Conservation (phyloP, 768 basidiomycete genomes). For the Lactifluus rugatus region DNA sequence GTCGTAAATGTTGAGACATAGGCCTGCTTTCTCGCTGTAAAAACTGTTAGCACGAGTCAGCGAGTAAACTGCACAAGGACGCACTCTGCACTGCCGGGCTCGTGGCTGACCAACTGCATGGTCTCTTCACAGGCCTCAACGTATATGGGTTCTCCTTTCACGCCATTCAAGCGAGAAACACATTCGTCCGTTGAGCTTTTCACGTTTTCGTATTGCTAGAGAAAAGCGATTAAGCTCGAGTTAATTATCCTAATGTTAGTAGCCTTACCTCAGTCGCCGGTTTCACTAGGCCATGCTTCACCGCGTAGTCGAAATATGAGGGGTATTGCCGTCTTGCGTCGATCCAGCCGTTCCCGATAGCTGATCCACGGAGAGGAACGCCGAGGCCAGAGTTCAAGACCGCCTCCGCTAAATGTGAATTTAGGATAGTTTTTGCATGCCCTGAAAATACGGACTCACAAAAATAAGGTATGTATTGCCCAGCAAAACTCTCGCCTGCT, state of each 20-base stretch:
- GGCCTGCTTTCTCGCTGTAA: constrained; percentile 51
- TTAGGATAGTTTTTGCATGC: background rate
- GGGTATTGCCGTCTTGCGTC: constrained; percentile 84
- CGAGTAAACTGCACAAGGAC: background rate
- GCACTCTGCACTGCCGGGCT: constrained; percentile 2
- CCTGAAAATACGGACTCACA: constrained; percentile 35
- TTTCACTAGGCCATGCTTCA: constrained; percentile 70
- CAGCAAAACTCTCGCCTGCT: constrained; percentile 93
- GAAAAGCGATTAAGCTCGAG: background rate
- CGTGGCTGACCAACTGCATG: constrained; percentile 33
- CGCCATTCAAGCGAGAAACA: constrained; percentile 34
- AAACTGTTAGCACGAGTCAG: constrained; percentile 24
- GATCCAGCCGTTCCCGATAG: constrained; percentile 99
- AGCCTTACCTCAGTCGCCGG: constrained; percentile 52
- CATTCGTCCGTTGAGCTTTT: constrained; percentile 55
- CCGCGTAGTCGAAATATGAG: constrained; percentile 77
- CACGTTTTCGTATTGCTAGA: constrained; percentile 50
- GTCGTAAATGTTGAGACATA: constrained; percentile 94
- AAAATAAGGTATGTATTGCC: constrained; percentile 96
- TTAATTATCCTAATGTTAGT: background rate
- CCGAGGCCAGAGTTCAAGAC: constrained; percentile 52
- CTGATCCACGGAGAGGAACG: constrained; percentile 62
- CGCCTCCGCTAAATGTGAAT: constrained; percentile 50
- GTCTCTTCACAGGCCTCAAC: constrained; percentile 52
- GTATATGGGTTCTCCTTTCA: constrained; percentile 46